phyloP scores from a whole-genome alignment of 2,329 filamentous ascomycete genomes.

The Penicillium sp. region DNA sequence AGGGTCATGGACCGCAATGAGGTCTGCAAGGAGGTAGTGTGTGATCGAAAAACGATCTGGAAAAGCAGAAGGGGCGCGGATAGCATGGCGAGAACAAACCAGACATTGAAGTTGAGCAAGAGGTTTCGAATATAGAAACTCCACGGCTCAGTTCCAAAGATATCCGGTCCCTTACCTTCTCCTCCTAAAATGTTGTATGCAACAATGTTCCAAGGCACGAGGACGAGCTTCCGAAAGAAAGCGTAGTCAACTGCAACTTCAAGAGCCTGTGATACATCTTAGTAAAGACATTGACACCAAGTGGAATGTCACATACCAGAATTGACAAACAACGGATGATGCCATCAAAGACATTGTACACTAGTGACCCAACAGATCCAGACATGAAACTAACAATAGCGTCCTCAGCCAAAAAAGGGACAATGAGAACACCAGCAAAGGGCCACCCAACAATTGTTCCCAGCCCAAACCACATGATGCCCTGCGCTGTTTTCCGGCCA shows the following conservation, averaged over 20 bases:
- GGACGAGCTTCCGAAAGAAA: constrained; percentile 69
- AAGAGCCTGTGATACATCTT: constrained; percentile 43
- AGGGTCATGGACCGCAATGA: constrained; percentile 69
- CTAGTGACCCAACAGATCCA: constrained; percentile 52
- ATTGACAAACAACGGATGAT: constrained; percentile 56
- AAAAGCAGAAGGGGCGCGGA: constrained; percentile 66
- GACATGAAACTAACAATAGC: constrained; percentile 46
- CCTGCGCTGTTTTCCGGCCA: constrained; percentile 68
- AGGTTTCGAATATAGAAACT: constrained; percentile 91
- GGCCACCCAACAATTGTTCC: constrained; percentile 88
- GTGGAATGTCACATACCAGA: constrained; percentile 49
- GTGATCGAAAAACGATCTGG: constrained; percentile 58
- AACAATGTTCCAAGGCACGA: constrained; percentile 87
- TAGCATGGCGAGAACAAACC: constrained; percentile 71
- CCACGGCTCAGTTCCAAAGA: constrained; percentile 95
- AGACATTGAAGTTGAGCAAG: constrained; percentile 86
- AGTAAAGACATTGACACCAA: constrained; percentile 14
- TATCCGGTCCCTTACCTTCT: constrained; percentile 67
- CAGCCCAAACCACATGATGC: constrained; percentile 82
- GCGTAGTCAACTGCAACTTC: constrained; percentile 68
- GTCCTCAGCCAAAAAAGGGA: constrained; percentile 76
- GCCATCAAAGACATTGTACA: constrained; percentile 59
- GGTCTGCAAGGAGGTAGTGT: constrained; percentile 56
- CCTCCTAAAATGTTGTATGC: constrained; percentile 88
- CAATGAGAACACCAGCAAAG: constrained; percentile 72